Base-by-base conservation (phyloP, 805 yeast genomes). In the Starmerella asiatica region DNA sequence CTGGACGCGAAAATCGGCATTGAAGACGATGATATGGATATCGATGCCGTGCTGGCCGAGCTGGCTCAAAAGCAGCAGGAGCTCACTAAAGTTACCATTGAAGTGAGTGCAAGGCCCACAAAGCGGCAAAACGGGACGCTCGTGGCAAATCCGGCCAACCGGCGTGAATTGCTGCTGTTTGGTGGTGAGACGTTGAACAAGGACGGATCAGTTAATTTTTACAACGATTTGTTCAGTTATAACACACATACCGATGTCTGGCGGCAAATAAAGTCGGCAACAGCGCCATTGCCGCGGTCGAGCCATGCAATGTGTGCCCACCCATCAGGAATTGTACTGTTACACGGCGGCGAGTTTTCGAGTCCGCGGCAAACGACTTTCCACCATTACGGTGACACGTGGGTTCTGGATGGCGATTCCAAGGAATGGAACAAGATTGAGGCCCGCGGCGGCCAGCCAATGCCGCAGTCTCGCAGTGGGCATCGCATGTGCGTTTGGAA, bases 261-360 rank as follows among this genome's bases (percentile, higher is more conserved):
- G 98, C 71, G 84, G 44, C 70, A 69, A 43, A 70, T 76, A 49
- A 64, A 77, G 2, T 83, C 94, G 2, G 81, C 80, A 51, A 88
- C 88, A 55, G 60, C 93, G 0, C 98, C 98, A 14, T 71, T 86
- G 56, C 94, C 95, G 1, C 65, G 98, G 46, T 81, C 94, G 0
- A 84, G 95, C 0, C 95, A 93, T 50, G 81, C 94, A 1, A 81
- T 86, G 83, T 77, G 86, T 46, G 78, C 82, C 0, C 97, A 88
- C 59, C 94, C 95, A 1, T 74, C 85, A 2, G 97, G 97, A 9
- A 64, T 86, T 2, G 70, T 83, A 21, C 58, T 88, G 44, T 61
- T 88, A 66, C 91, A 84, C 62, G 98, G 97, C 36, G 98, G 98
- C 53, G 98, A 88, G 60, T 88, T 91, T 52, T 82, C 95, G 1